Base-by-base conservation (phyloP, 179 eudicot species). In the Silene coronaria region DNA sequence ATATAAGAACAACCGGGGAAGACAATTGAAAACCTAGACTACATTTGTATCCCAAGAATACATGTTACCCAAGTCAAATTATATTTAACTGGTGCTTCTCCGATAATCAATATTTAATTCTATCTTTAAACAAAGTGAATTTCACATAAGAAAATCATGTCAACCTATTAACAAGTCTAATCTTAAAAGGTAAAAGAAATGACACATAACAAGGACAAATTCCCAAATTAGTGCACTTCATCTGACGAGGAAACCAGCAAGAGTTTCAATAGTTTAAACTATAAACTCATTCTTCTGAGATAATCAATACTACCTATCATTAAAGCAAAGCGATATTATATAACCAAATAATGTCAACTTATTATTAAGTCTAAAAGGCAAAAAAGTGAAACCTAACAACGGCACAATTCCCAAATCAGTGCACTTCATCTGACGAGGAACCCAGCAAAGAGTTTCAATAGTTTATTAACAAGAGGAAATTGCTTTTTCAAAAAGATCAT, bases 361-460 rank as follows among this genome's bases (percentile, higher is more conserved):
- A 72, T 30, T 57, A 19, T 53, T 72, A 32, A 32, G 36, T 23
- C 42, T 51, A 71, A 58, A 53, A 72, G 22, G 66, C 66, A 58
- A 72, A 71, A 51, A 77, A 67, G 63, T 71, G 60, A 63, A 63
- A 19, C 36, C 51, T 76, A 55, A 76, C 22, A 55, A 67, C 38
- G 73, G 61, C 48, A 76, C 27, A 58, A 71, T 28, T 53, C 63
- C 48, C 21, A 14, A 71, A 21, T 71, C 72, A 38, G 38, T 28
- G 71, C 65, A 48, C 70, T 77, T 67, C 66, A 67, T 58, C 69
- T 70, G 58, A 70, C 69, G 30, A 62, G 67, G 21, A 70, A n/a
- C 60, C 79, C 71, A 27, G 61, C 45, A 70, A 51, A 59, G 61
- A 76, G 28, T 61, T 70, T 64, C 36, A 67, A 51, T 72, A 45